Percentiles rank a stretch among this genome's conserved stretches.
Evolutionary conservation across 176 grass and related monocot species (phyloP).

Genomic region (Carex parvula): DNA sequence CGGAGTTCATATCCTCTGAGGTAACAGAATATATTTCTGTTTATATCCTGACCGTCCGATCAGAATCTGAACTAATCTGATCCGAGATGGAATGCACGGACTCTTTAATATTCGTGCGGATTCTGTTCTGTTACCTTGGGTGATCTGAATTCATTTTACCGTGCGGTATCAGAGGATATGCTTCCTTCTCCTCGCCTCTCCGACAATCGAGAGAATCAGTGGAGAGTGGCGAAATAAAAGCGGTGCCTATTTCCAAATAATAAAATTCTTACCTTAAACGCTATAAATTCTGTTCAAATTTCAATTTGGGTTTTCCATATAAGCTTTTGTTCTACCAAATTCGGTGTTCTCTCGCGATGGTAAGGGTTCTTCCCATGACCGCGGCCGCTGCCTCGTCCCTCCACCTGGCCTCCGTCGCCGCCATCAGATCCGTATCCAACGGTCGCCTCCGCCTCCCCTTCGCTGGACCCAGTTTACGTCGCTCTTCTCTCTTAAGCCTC

Average conservation of each 20-base stretch:
- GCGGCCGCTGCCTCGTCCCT: slow-evolving; percentile 8
- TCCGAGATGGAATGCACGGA: no score
- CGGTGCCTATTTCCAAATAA: neutral
- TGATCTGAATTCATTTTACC: no score
- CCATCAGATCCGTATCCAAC: neutral
- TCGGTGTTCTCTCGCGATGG: slow-evolving; percentile 4
- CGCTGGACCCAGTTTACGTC: neutral
- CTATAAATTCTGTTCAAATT: neutral
- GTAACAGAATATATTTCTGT: no score
- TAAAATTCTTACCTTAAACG: slow-evolving; percentile 1
- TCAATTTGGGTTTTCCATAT: neutral
- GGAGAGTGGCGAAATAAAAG: neutral
- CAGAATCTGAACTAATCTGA: no score
- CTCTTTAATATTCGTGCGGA: no score
- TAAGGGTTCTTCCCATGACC: slow-evolving; percentile 32
- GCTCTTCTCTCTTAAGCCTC: slow-evolving; percentile 2
- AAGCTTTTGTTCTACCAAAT: neutral
- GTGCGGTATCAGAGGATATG: no score
- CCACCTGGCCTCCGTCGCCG: slow-evolving; percentile 1
- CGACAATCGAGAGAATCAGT: neutral
- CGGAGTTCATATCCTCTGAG: no score
- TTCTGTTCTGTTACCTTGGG: no score
- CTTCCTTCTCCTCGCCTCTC: neutral
- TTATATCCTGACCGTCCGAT: no score
- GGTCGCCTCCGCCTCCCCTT: neutral